Evolutionary conservation across 176 grass and related monocot species (phyloP).

Genomic region (Lolium rigidum): DNA sequence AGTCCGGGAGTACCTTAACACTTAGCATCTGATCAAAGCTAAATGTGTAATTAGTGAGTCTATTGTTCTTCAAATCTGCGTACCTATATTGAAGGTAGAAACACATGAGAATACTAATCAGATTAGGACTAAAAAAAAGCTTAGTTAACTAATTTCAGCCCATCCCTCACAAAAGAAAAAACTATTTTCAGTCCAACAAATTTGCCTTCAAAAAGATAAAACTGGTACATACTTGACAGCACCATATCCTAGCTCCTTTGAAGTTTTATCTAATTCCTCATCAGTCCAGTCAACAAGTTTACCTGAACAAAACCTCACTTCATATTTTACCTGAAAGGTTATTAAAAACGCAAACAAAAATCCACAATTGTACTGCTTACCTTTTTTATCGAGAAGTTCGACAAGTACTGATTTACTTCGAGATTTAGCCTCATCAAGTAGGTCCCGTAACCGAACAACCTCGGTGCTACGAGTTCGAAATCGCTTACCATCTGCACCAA

Average conservation of each 20-base stretch:
- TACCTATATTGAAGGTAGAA: slow-evolving; percentile 50
- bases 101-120: slow-evolving; percentile 12
- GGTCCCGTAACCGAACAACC: slow-evolving; percentile 80
- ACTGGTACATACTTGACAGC: slow-evolving; percentile 74
- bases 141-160: slow-evolving; percentile 11
- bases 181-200: slow-evolving; percentile 7
- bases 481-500: slow-evolving; percentile 88
- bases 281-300: slow-evolving; percentile 84
- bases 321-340: slow-evolving; percentile 32
- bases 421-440: slow-evolving; percentile 93
- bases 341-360: slow-evolving; percentile 11
- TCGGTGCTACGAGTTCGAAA: slow-evolving; percentile 83
- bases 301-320: slow-evolving; percentile 49
- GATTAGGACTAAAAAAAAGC: neutral
- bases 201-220: slow-evolving; percentile 23
- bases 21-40: too few species aligned
- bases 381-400: slow-evolving; percentile 73
- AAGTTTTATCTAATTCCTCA: slow-evolving; percentile 86
- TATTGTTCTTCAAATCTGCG: too few species aligned
- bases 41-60: too few species aligned
- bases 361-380: slow-evolving; percentile 46
- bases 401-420: slow-evolving; percentile 72
- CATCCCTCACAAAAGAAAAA: neutral
- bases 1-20: too few species aligned
- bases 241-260: slow-evolving; percentile 90